These are phyloP conservation scores for Aspergillus brunneoviolaceus DNA, from an alignment of 2,329 filamentous ascomycete genomes.

Conservation along the genomic window DNA sequence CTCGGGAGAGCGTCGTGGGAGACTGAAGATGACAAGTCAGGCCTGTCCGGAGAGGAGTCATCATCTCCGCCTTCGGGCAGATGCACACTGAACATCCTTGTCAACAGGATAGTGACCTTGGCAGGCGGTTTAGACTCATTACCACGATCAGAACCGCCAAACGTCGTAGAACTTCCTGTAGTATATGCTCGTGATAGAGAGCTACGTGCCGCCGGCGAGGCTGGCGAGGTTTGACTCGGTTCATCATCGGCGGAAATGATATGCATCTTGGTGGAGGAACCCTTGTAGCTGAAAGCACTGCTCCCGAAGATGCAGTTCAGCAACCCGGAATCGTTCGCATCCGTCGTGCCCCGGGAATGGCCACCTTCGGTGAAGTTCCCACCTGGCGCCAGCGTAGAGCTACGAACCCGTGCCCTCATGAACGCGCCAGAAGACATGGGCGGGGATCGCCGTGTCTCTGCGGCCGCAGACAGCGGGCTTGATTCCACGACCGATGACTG, in stretches of 20 bases:
- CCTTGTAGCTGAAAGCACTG: slow-evolving; percentile 56
- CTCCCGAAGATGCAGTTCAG: slow-evolving; percentile 63
- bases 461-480: slow-evolving; percentile 33
- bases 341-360: slow-evolving; percentile 40
- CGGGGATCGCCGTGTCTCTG: slow-evolving; percentile 33
- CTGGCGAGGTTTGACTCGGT: slow-evolving; percentile 22
- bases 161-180: slow-evolving; percentile 35
- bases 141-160: slow-evolving; percentile 22
- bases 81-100: slow-evolving; percentile 59
- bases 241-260: slow-evolving; percentile 50
- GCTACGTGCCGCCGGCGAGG: slow-evolving; percentile 32
- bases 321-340: slow-evolving; percentile 53
- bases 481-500: slow-evolving; percentile 38
- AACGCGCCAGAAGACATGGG: slow-evolving; percentile 39
- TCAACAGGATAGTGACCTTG: slow-evolving; percentile 56
- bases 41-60: slow-evolving; percentile 35
- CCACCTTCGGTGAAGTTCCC: slow-evolving; percentile 34
- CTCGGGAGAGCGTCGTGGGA: slow-evolving; percentile 36
- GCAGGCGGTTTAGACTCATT: slow-evolving; percentile 41
- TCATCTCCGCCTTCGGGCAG: slow-evolving; percentile 45
- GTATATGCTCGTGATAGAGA: slow-evolving; percentile 41
- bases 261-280: slow-evolving; percentile 62
- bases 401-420: slow-evolving; percentile 44
- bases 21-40: slow-evolving; percentile 33
- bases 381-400: slow-evolving; percentile 45